These are phyloP conservation scores for Oleoguttula mirabilis DNA, from an alignment of 495 filamentous ascomycete genomes.

Conservation along the genomic window DNA sequence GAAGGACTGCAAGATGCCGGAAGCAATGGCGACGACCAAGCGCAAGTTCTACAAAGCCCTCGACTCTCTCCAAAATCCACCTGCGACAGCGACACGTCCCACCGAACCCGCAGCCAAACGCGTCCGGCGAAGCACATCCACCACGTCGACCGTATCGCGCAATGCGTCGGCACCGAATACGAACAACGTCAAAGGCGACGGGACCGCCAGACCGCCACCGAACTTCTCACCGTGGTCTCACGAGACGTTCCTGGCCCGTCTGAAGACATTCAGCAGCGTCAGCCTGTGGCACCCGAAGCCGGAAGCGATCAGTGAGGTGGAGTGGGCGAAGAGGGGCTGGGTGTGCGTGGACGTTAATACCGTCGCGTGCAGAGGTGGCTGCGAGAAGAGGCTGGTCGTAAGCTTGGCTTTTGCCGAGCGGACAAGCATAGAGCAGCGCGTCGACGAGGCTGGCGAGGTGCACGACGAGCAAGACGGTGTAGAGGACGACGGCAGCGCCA, in stretches of 20 bases:
- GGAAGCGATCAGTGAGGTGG: constrained; percentile 69
- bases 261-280: constrained; percentile 80
- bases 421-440: constrained; percentile 31
- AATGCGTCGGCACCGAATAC: background rate
- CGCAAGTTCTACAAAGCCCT: constrained; percentile 33
- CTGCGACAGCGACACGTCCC: constrained; percentile 12
- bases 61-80: constrained; percentile 26
- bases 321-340: constrained; percentile 95
- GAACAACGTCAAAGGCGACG: background rate
- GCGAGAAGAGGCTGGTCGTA: constrained; percentile 68
- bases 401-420: constrained; percentile 37
- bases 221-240: constrained; percentile 34
- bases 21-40: constrained; percentile 31
- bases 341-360: constrained; percentile 68
- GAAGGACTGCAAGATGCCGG: too few relatives aligned
- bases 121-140: constrained; percentile 12
- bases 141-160: background rate
- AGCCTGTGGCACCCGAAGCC: constrained; percentile 82
- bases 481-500: background rate
- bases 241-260: constrained; percentile 62
- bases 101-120: constrained; percentile 15
- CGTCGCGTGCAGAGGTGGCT: constrained; percentile 69
- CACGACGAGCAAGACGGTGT: constrained; percentile 7
- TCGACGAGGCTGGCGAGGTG: constrained; percentile 37
- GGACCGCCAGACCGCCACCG: constrained; percentile 1